These are phyloP conservation scores for Pholiota adiposa DNA, from an alignment of 1,284 basidiomycete species.

Conservation along the genomic window DNA sequence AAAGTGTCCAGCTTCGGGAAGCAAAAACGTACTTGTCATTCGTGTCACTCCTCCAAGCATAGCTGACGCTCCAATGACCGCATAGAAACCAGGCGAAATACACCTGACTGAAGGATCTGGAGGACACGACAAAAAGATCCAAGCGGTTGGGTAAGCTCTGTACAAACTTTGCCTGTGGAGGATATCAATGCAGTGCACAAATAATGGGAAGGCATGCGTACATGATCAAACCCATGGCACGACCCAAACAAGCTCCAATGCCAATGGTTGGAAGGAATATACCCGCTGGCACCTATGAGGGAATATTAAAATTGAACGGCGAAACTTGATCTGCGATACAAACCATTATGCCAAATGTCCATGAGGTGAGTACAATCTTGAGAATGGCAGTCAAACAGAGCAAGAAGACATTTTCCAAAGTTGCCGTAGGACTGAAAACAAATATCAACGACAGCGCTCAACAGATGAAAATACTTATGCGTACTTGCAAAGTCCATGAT, in stretches of 20 bases:
- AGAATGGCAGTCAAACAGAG: slow-evolving; percentile 62
- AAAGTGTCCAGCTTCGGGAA: neutral
- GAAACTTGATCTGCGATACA: slow-evolving; percentile 17
- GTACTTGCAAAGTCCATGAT: slow-evolving; percentile 77
- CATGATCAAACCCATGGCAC: slow-evolving; percentile 72
- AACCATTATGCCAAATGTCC: slow-evolving; percentile 81
- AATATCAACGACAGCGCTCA: neutral
- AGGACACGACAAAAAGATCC: slow-evolving; percentile 72
- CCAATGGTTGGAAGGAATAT: slow-evolving; percentile 78
- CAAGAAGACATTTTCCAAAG: slow-evolving; percentile 69
- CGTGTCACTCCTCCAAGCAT: slow-evolving; percentile 83
- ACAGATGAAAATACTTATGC: slow-evolving; percentile 24
- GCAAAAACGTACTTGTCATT: slow-evolving; percentile 65
- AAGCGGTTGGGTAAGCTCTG: slow-evolving; percentile 61
- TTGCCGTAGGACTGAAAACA: slow-evolving; percentile 55
- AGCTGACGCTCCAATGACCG: slow-evolving; percentile 81
- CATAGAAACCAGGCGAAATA: slow-evolving; percentile 83
- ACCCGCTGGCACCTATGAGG: slow-evolving; percentile 64
- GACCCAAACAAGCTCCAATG: slow-evolving; percentile 71
- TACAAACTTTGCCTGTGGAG: slow-evolving; percentile 61
- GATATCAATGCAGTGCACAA: slow-evolving; percentile 4
- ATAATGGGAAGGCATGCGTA: slow-evolving; percentile 34
- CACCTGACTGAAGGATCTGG: slow-evolving; percentile 70
- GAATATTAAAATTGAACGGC: neutral
- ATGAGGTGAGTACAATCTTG: slow-evolving; percentile 68